phyloP scores from a whole-genome alignment of 2,329 filamentous ascomycete genomes.

The Fusarium oxysporum region DNA sequence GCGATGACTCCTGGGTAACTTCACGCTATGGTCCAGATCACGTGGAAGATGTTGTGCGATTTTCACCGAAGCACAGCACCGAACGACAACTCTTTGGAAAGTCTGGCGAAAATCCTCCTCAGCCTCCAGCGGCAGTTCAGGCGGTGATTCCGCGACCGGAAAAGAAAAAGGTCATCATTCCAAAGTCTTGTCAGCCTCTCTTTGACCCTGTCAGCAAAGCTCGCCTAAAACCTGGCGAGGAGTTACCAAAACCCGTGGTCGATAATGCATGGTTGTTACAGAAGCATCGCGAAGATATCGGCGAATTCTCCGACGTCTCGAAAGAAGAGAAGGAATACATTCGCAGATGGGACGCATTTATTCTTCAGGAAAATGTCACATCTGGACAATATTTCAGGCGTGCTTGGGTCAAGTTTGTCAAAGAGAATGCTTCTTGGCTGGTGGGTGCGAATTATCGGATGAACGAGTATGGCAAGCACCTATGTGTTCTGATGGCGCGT shows the following conservation, averaged over 20 bases:
- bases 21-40: slow-evolving; percentile 55
- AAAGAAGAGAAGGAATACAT: slow-evolving; percentile 68
- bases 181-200: slow-evolving; percentile 63
- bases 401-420: slow-evolving; percentile 64
- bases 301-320: slow-evolving; percentile 68
- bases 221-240: slow-evolving; percentile 60
- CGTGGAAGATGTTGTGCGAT: slow-evolving; percentile 42
- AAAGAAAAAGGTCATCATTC: slow-evolving; percentile 55
- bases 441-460: slow-evolving; percentile 59
- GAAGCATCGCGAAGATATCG: slow-evolving; percentile 68
- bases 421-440: slow-evolving; percentile 65
- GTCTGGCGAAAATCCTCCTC: slow-evolving; percentile 26
- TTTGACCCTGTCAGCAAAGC: slow-evolving; percentile 69
- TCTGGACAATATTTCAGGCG: slow-evolving; percentile 64
- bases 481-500: slow-evolving; percentile 62
- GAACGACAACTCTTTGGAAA: slow-evolving; percentile 44
- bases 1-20: slow-evolving; percentile 60
- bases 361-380: slow-evolving; percentile 62
- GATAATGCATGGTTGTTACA: slow-evolving; percentile 68
- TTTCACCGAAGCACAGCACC: slow-evolving; percentile 38
- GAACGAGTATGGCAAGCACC: slow-evolving; percentile 67
- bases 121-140: slow-evolving; percentile 7
- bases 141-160: slow-evolving; percentile 20
- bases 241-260: slow-evolving; percentile 57
- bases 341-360: slow-evolving; percentile 68